A percentile compares a stretch with the other conserved stretches of the same genome.
These are phyloP conservation scores for Rhodocollybia butyracea DNA, from an alignment of 768 basidiomycete genomes.

Conservation along the genomic window DNA sequence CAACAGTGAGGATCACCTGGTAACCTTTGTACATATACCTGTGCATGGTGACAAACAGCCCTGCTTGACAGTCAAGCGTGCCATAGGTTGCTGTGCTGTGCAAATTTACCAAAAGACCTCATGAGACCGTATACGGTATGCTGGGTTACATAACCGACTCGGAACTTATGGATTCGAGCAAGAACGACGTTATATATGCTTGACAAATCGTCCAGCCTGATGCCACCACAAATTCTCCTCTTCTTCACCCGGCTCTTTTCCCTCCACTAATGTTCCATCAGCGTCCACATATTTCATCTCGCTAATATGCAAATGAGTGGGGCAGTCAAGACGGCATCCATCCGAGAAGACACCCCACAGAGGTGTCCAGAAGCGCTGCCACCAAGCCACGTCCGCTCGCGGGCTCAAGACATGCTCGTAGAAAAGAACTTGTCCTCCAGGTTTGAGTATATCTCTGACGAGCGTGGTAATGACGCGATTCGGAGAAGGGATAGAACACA, in stretches of 20 bases:
- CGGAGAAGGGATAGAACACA: conserved; percentile 64
- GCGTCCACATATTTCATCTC: conserved; percentile 24
- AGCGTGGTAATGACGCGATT: conserved; percentile 44
- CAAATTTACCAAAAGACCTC: too few species aligned
- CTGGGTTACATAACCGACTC: too few species aligned
- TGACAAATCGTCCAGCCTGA: conserved; percentile 53
- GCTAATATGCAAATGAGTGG: conserved; percentile 47
- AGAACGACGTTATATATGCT: conserved; percentile 18
- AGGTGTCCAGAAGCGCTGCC: conserved; percentile 74
- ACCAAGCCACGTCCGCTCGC: conserved; percentile 51
- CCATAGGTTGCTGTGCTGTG: too few species aligned
- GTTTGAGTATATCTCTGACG: conserved; percentile 49
- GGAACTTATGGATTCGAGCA: conserved; percentile 19
- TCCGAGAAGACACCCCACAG: conserved; percentile 59
- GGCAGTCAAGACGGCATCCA: conserved; percentile 63
- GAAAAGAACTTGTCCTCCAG: conserved; percentile 63
- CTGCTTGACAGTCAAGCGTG: too few species aligned
- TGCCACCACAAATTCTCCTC: conserved; percentile 64
- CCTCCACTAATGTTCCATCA: conserved; percentile 30
- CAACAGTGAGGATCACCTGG: too few species aligned
- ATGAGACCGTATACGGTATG: too few species aligned
- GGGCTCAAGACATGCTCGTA: conserved; percentile 69
- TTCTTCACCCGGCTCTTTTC: conserved; percentile 45
- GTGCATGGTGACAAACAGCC: too few species aligned
- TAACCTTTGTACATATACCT: too few species aligned